Evolutionary conservation across 1,139 yeast genomes (phyloP).

Genomic region (Pichia sorboxylosa): DNA sequence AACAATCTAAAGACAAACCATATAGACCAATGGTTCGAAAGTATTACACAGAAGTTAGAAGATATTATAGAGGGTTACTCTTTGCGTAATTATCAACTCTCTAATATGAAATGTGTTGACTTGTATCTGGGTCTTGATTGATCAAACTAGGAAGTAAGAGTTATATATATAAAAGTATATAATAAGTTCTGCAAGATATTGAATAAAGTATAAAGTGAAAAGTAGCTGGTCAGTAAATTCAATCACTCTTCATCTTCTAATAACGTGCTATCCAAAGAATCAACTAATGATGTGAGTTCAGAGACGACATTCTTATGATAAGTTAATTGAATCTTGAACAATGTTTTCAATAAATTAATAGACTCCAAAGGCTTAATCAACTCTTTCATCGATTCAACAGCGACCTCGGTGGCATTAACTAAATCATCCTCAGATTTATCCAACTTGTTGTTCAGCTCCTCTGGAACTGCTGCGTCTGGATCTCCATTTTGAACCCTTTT

Average conservation of each 20-base stretch:
- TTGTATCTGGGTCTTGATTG: conserved; percentile 8
- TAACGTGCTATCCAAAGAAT: conserved; percentile 30
- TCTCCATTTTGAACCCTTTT: conserved; percentile 28
- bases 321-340: conserved; percentile 56
- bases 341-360: conserved; percentile 48
- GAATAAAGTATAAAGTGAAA: too few species aligned
- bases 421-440: conserved; percentile 67
- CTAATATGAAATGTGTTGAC: conserved; percentile 10
- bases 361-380: conserved; percentile 57
- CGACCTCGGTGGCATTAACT: conserved; percentile 63
- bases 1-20: conserved; percentile 11
- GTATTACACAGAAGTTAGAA: conserved; percentile 12
- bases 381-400: conserved; percentile 67
- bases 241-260: conserved; percentile 29
- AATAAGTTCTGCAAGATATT: too few species aligned
- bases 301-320: conserved; percentile 46
- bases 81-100: conserved; percentile 19
- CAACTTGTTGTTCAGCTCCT: conserved; percentile 39
- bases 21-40: conserved; percentile 17
- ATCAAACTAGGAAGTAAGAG: too few species aligned
- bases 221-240: too few species aligned
- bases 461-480: conserved; percentile 25
- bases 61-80: conserved; percentile 20
- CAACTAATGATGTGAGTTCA: conserved; percentile 32
- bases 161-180: too few species aligned